Evolutionary conservation across 352 stramenopile species (phyloP).

Genomic region (Phytopythium delawarense): DNA sequence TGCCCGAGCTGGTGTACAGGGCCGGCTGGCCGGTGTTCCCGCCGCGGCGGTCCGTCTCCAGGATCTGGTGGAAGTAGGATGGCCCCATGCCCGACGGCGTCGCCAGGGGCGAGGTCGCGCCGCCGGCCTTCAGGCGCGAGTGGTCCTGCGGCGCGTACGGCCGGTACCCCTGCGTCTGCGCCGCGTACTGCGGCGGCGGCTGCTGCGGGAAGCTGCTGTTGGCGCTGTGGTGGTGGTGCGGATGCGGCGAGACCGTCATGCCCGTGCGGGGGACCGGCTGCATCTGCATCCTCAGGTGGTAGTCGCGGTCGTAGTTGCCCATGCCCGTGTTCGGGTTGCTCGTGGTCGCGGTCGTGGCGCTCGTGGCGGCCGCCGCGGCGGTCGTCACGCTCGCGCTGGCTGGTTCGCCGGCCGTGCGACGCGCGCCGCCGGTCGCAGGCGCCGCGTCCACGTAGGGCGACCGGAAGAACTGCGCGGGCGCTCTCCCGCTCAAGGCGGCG

Average conservation of each 20-base stretch:
- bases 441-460: constrained; percentile 6
- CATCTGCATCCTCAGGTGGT: constrained; percentile 50
- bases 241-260: constrained; percentile 3
- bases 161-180: constrained; percentile 1
- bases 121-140: constrained; percentile 3
- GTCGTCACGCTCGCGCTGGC: not conserved
- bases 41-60: constrained; percentile 16
- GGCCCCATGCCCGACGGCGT: constrained; percentile 1
- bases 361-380: not conserved
- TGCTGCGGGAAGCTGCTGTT: constrained; percentile 13
- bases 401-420: not conserved
- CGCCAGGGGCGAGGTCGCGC: constrained; percentile 2
- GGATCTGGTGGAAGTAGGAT: constrained; percentile 27
- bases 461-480: constrained; percentile 3
- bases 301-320: constrained; percentile 56
- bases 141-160: constrained; percentile 6
- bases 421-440: not conserved
- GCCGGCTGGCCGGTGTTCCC: not conserved
- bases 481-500: constrained; percentile 1
- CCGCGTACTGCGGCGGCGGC: constrained; percentile 12
- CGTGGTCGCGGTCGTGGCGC: not conserved
- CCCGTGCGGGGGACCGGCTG: constrained; percentile 8
- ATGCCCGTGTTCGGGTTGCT: constrained; percentile 17
- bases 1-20: constrained; percentile 2
- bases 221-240: constrained; percentile 5